These are phyloP conservation scores for Hericium rajendrae DNA, from an alignment of 768 basidiomycete genomes.

Conservation along the genomic window DNA sequence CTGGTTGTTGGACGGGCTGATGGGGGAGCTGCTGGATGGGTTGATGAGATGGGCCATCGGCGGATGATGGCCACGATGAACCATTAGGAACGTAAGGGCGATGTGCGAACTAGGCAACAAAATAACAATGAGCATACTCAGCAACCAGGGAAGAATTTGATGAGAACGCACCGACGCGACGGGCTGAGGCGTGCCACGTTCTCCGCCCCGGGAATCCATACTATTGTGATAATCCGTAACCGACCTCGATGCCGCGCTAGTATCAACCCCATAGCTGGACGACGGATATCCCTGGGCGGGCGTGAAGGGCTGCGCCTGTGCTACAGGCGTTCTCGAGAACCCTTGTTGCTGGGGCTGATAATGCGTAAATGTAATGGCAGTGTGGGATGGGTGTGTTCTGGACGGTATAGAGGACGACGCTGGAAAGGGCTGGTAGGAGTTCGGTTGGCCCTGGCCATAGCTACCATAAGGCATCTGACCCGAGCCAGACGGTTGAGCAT, in stretches of 20 bases:
- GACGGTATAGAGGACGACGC: not conserved
- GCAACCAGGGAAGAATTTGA: no score
- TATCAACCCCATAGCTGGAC: not conserved
- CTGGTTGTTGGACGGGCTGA: no score
- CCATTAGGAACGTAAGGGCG: not conserved
- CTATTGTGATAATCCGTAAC: not conserved
- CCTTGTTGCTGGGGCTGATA: constrained; percentile 14
- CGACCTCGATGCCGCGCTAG: not conserved
- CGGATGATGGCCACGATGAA: not conserved
- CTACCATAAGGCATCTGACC: constrained; percentile 5
- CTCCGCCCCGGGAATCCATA: not conserved
- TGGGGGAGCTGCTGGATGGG: not conserved
- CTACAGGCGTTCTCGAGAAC: constrained; percentile 5
- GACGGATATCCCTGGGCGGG: not conserved
- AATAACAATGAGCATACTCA: no score
- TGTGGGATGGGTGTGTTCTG: constrained; percentile 1
- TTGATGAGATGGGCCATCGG: not conserved
- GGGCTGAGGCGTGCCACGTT: not conserved
- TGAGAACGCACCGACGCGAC: no score
- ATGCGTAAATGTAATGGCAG: constrained; percentile 12
- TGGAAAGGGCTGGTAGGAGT: not conserved
- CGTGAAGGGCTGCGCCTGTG: not conserved
- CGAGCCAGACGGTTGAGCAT: not conserved
- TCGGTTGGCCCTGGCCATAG: not conserved
- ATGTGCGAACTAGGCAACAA: not conserved